Conservation (phyloP, 1,284 basidiomycete genomes). For the Leucoagaricus sp. region DNA sequence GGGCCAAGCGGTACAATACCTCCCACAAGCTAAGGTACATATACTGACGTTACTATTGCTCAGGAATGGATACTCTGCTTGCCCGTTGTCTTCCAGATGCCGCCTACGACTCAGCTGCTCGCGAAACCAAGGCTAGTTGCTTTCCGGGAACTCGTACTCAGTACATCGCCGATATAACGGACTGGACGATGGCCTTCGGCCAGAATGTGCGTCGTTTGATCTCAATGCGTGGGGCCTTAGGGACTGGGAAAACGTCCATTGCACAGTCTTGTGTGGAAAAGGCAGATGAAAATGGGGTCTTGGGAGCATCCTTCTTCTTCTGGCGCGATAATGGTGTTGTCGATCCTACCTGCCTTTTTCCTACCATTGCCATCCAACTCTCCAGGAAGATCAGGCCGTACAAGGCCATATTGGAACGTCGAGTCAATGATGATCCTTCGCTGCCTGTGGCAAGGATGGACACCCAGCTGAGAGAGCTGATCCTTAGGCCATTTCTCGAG, state of each 20-base stretch:
- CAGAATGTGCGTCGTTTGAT: not conserved
- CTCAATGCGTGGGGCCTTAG: not conserved
- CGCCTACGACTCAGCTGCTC: not conserved
- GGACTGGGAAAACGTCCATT: constrained; percentile 1
- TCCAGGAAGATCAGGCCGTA: not conserved
- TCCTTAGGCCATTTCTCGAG: not conserved
- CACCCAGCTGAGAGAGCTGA: not conserved
- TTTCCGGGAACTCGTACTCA: not conserved
- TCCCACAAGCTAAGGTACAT: too few species aligned
- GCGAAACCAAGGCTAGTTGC: not conserved
- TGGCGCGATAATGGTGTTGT: not conserved
- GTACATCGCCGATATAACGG: not conserved
- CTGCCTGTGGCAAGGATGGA: not conserved
- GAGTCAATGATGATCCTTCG: not conserved
- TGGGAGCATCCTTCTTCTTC: constrained; percentile 4
- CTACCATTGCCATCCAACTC: not conserved
- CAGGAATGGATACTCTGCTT: not conserved
- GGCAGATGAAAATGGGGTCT: not conserved
- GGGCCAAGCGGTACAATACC: too few species aligned
- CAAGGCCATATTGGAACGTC: not conserved
- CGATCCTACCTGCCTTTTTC: not conserved
- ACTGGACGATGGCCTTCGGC: not conserved
- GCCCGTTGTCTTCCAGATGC: not conserved
- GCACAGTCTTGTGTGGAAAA: not conserved
- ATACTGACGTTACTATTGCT: too few species aligned